phyloP scores from a whole-genome alignment of 2,329 filamentous ascomycete genomes.

The Emmonsiellopsis sp. region DNA sequence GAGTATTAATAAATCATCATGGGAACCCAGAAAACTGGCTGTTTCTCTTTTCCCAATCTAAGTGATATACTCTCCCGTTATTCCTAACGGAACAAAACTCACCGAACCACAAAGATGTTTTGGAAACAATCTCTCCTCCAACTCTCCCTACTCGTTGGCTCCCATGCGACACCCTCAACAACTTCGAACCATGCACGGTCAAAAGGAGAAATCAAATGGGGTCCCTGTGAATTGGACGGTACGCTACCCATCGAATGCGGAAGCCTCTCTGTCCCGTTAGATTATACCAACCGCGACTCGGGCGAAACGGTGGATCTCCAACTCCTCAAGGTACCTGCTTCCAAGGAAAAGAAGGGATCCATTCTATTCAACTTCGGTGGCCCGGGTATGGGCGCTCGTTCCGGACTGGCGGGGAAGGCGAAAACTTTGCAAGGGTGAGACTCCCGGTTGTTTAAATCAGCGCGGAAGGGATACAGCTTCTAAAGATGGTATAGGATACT shows the following conservation, averaged over 20 bases:
- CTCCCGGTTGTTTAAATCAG: neutral
- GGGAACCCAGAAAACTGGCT: too few relatives aligned
- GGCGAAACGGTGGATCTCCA: constrained; percentile 18
- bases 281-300: constrained; percentile 20
- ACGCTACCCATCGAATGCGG: constrained; percentile 17
- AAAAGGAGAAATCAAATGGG: neutral
- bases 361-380: constrained; percentile 27
- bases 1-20: too few relatives aligned
- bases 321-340: constrained; percentile 18
- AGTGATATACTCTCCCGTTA: too few relatives aligned
- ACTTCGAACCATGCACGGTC: too few relatives aligned
- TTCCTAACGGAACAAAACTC: too few relatives aligned
- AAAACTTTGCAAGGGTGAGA: constrained; percentile 1
- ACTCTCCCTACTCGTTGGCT: too few relatives aligned
- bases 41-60: too few relatives aligned
- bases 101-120: too few relatives aligned
- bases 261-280: constrained; percentile 24
- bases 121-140: too few relatives aligned
- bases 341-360: constrained; percentile 20
- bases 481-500: neutral
- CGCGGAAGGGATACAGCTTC: too few relatives aligned
- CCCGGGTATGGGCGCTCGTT: constrained; percentile 16
- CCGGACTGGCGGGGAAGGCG: neutral
- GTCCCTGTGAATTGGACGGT: neutral
- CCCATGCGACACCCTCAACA: too few relatives aligned